These are phyloP conservation scores for Uromyces viciae-fabae DNA, from an alignment of 1,284 basidiomycete genomes.

Conservation along the genomic window DNA sequence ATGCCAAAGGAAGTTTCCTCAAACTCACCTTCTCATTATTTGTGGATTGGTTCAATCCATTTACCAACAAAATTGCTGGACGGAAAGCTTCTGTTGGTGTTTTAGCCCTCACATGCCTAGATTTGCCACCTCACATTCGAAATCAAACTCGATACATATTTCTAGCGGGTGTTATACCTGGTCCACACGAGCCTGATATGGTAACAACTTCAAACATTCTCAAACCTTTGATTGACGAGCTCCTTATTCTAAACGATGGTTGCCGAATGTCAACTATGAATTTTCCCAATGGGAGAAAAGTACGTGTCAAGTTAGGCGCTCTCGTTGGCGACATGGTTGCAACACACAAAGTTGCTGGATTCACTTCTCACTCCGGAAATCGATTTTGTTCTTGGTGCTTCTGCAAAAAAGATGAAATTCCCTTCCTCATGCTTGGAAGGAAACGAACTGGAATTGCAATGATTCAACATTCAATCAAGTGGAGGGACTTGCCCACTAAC, in stretches of 20 bases:
- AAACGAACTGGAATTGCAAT: not conserved
- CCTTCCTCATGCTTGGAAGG: not conserved
- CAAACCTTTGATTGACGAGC: constrained; percentile 1
- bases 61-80: not conserved
- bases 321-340: constrained; percentile 31
- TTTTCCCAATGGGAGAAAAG: not conserved
- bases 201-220: not conserved
- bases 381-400: not conserved
- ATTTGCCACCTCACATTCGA: not conserved
- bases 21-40: constrained; percentile 22
- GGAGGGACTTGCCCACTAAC: not conserved
- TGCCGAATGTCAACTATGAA: not conserved
- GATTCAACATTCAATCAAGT: not conserved
- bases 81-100: not conserved
- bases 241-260: not conserved
- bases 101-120: constrained; percentile 13
- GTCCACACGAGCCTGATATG: constrained; percentile 9
- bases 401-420: not conserved
- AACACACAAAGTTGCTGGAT: constrained; percentile 31
- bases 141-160: constrained; percentile 11
- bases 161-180: constrained; percentile 26
- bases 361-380: constrained; percentile 10
- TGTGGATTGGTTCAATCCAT: constrained; percentile 18
- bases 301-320: not conserved
- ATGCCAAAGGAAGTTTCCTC: not conserved